Percentiles rank a stretch among this genome's conserved stretches.
Evolutionary conservation across 768 basidiomycete species (phyloP).

Genomic region (Collybia sordida): DNA sequence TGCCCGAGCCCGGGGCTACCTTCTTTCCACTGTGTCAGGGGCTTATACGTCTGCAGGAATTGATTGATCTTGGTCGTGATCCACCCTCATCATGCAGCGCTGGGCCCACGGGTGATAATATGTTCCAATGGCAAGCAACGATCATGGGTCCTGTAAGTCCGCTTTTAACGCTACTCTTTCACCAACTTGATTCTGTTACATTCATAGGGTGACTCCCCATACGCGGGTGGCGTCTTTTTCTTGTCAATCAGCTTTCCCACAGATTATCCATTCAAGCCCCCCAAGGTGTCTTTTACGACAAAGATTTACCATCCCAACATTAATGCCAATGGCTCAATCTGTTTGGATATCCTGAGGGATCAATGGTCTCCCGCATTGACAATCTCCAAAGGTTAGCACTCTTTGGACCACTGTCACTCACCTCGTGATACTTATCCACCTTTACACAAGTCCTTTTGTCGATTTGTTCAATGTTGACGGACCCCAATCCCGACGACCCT

Average conservation of each 20-base stretch:
- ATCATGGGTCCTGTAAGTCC: slow-evolving; percentile 97
- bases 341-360: slow-evolving; percentile 96
- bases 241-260: slow-evolving; percentile 90
- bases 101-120: slow-evolving; percentile 95
- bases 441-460: slow-evolving; percentile 76
- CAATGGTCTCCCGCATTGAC: slow-evolving; percentile 99
- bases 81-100: slow-evolving; percentile 99
- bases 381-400: slow-evolving; percentile 87
- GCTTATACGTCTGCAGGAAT: slow-evolving; percentile 64
- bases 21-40: slow-evolving; percentile 9
- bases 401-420: neutral
- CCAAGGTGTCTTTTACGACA: slow-evolving; percentile 99
- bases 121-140: slow-evolving; percentile 99
- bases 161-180: slow-evolving; percentile 13
- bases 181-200: slow-evolving; percentile 21
- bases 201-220: slow-evolving; percentile 89
- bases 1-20: no score
- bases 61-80: slow-evolving; percentile 98
- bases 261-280: slow-evolving; percentile 99
- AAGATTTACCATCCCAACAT: slow-evolving; percentile 99
- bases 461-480: slow-evolving; percentile 99
- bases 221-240: slow-evolving; percentile 99
- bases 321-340: slow-evolving; percentile 99
- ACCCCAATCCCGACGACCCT: slow-evolving; percentile 99
- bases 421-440: neutral